A percentile compares a stretch with the other conserved stretches of the same genome.
These are phyloP conservation scores for Zelonia costaricensis DNA, from an alignment of 208 protist genomes.

Conservation along the genomic window DNA sequence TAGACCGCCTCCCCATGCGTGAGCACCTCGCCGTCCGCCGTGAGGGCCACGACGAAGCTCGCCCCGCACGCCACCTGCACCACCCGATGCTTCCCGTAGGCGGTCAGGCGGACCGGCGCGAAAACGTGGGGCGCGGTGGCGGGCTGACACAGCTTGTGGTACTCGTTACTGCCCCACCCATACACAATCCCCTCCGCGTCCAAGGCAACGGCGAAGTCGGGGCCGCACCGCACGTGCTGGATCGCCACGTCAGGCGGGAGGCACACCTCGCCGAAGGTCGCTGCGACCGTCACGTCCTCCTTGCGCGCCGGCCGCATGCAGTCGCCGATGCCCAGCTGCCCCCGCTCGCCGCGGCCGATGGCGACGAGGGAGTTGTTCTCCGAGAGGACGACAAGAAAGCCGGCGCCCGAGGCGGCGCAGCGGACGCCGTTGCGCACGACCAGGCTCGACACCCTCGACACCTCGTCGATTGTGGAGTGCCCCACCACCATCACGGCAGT, in stretches of 20 bases:
- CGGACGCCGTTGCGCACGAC: slow-evolving; percentile 39
- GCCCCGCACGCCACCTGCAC: slow-evolving; percentile 78
- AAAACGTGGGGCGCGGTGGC: slow-evolving; percentile 21
- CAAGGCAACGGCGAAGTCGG: slow-evolving; percentile 66
- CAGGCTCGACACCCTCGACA: slow-evolving; percentile 39
- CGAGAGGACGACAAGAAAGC: slow-evolving; percentile 60
- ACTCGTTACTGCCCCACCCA: slow-evolving; percentile 76
- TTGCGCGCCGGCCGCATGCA: slow-evolving; percentile 19
- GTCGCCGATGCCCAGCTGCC: slow-evolving; percentile 66
- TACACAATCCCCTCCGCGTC: slow-evolving; percentile 37
- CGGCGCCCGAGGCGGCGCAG: slow-evolving; percentile 38
- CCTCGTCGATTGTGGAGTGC: slow-evolving; percentile 32
- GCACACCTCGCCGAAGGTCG: slow-evolving; percentile 26
- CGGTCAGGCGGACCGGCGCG: slow-evolving; percentile 41
- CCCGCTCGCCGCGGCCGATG: slow-evolving; percentile 52
- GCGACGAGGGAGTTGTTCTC: slow-evolving; percentile 42
- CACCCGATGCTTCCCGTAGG: slow-evolving; percentile 32
- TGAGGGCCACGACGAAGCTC: slow-evolving; percentile 66
- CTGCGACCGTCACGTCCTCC: slow-evolving; percentile 29
- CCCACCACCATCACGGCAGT: slow-evolving; percentile 41
- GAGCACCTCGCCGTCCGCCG: slow-evolving; percentile 50
- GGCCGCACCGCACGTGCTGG: slow-evolving; percentile 47
- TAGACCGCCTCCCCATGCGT: slow-evolving; percentile 60
- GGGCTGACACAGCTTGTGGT: slow-evolving; percentile 22
- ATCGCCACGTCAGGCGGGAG: slow-evolving; percentile 27